phyloP scores from a whole-genome alignment of 345 rosid genomes.

The Eucalyptus albens region DNA sequence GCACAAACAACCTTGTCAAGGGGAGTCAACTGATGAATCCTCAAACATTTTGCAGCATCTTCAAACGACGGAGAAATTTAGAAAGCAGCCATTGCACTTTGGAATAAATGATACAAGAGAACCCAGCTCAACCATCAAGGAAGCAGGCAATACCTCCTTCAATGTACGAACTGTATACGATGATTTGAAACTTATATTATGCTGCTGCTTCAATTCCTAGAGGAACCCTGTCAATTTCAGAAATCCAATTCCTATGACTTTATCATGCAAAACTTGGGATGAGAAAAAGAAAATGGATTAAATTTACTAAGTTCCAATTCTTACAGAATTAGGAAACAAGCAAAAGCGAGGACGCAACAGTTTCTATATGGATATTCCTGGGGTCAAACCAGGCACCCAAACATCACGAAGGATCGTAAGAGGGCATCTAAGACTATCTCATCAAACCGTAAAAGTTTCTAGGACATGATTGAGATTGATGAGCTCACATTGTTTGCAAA shows the following conservation, averaged over 20 bases:
- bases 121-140: background rate
- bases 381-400: background rate
- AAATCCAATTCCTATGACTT: conserved; percentile 72
- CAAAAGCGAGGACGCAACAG: background rate
- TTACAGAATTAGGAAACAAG: background rate
- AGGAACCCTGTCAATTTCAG: conserved; percentile 78
- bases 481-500: background rate
- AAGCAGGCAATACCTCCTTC: conserved; percentile 49
- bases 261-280: conserved; percentile 63
- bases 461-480: background rate
- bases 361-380: background rate
- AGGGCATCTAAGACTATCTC: background rate
- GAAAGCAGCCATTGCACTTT: background rate
- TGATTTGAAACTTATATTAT: conserved; percentile 51
- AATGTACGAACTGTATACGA: conserved; percentile 63
- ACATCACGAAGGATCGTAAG: background rate
- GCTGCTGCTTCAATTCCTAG: conserved; percentile 65
- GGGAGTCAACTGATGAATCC: background rate
- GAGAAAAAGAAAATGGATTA: background rate
- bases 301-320: background rate
- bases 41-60: background rate
- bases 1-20: background rate
- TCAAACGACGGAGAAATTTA: background rate
- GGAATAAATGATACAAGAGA: background rate
- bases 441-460: background rate